Base-by-base conservation (phyloP, 1,139 yeast genomes). In the Scheffersomyces parashehatae region DNA sequence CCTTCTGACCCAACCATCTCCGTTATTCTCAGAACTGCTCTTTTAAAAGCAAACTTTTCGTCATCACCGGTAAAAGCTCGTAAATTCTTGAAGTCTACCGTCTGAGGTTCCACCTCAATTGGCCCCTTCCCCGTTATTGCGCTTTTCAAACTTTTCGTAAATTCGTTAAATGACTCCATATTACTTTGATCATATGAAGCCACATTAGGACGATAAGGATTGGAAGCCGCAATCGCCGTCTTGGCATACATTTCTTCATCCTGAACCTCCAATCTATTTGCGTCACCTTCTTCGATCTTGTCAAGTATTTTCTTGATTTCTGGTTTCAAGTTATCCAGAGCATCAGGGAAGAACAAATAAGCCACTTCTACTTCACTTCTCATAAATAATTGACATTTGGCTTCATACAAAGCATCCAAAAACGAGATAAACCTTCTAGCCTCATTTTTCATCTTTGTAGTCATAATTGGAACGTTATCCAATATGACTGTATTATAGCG, bases 31-130 rank as follows among this genome's bases (percentile, higher is more conserved):
- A 84, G 81, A 1, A 84, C 84, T 0, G 91, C 90, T 50, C 91
- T 63, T 50, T 81, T 82, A 55, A 79, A 85, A 3, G 93, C 90
- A 65, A 85, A 85, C 62, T 76, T 77, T 57, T 85, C 91, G 60
- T 85, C 91, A 54, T 85, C 90, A 28, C 93, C 91, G 0, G 89
- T 85, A 53, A 85, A 85, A 3, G 83, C 83, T 14, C 70, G 68
- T 11, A 75, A 59, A 40, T 81, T 72, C 14, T 77, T 70, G 54
- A 73, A 82, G 53, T 81, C 73, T 8, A 51, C 46, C 24, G 45
- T 43, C 9, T 46, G 48, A 15, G 41, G 45, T 7, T 38, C 36
- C 7, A 38, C 40, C 9, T 35, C 13, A 3, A 38, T 39, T 26
- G 38, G 39, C 8, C 26, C 26, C 14, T 43, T 30, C 11, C 48